A percentile compares a stretch with the other conserved stretches of the same genome.
Conservation (phyloP, 2,329 filamentous ascomycete genomes). For the Colletotrichum filicis region DNA sequence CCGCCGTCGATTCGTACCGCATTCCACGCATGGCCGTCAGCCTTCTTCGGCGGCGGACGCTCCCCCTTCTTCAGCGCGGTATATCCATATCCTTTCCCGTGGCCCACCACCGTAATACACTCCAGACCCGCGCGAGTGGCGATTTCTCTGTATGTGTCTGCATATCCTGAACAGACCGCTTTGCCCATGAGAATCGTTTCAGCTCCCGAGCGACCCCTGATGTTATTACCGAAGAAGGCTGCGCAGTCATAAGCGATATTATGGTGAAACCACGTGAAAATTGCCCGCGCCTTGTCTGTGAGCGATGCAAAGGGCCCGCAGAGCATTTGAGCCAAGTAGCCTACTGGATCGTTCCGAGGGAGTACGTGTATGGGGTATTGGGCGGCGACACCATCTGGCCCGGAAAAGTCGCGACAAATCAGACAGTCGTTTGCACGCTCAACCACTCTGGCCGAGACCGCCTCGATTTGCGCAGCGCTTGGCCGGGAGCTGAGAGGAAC, state of each 20-base stretch:
- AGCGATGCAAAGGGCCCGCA: constrained; percentile 82
- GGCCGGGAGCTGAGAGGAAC: constrained; percentile 64
- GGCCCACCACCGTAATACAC: constrained; percentile 77
- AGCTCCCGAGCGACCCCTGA: constrained; percentile 75
- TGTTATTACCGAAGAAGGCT: constrained; percentile 78
- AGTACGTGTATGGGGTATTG: constrained; percentile 79
- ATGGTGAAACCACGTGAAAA: constrained; percentile 96
- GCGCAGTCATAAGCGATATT: constrained; percentile 88
- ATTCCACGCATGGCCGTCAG: constrained; percentile 88
- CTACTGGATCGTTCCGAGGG: constrained; percentile 72
- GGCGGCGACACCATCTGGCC: constrained; percentile 80
- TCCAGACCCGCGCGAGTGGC: constrained; percentile 84
- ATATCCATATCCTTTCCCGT: constrained; percentile 89
- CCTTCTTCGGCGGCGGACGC: constrained; percentile 70
- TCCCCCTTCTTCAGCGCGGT: constrained; percentile 70
- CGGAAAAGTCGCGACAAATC: constrained; percentile 88
- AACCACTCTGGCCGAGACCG: constrained; percentile 48
- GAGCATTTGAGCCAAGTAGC: constrained; percentile 80
- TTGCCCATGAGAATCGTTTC: constrained; percentile 80
- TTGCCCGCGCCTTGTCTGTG: constrained; percentile 91
- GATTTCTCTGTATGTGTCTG: constrained; percentile 81
- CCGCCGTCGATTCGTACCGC: constrained; percentile 88
- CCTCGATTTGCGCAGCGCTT: constrained; percentile 61
- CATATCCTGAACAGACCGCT: constrained; percentile 94
- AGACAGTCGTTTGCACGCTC: constrained; percentile 67